These are phyloP conservation scores for Camillea tinctor DNA, from an alignment of 2,329 filamentous ascomycete genomes.

Conservation along the genomic window DNA sequence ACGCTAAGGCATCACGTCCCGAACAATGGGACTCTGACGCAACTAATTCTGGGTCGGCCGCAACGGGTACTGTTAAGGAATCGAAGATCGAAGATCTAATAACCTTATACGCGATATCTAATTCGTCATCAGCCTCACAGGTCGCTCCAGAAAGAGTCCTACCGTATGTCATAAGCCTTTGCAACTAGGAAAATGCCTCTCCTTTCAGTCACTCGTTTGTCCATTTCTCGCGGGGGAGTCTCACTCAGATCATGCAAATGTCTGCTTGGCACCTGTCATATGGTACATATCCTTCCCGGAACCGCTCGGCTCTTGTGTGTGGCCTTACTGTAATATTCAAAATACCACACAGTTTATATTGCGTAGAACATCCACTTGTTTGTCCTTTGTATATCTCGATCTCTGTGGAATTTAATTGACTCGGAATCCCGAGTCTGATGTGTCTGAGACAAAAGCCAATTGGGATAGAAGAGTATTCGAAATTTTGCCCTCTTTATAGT, in stretches of 20 bases:
- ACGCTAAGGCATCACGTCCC: not conserved
- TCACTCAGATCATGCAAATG: not conserved
- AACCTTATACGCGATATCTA: not conserved
- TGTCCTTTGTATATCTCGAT: not conserved
- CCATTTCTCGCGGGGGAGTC: not conserved
- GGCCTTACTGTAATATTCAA: not conserved
- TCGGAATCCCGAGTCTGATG: not conserved
- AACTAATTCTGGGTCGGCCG: not conserved
- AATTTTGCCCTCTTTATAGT: no score
- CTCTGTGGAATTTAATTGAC: not conserved
- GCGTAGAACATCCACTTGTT: not conserved
- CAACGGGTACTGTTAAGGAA: not conserved
- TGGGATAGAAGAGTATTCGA: not conserved
- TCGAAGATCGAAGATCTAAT: not conserved
- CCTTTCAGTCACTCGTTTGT: not conserved
- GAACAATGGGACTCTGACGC: not conserved
- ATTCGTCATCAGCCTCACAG: not conserved
- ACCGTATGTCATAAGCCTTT: not conserved
- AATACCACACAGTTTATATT: not conserved
- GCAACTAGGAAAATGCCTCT: not conserved
- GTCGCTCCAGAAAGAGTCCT: not conserved
- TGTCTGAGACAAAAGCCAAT: not conserved
- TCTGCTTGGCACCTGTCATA: not conserved
- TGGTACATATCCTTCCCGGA: not conserved
- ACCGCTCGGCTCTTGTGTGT: not conserved